phyloP scores from a whole-genome alignment of 2,329 filamentous ascomycete species.

The Apiospora kogelbergensis region DNA sequence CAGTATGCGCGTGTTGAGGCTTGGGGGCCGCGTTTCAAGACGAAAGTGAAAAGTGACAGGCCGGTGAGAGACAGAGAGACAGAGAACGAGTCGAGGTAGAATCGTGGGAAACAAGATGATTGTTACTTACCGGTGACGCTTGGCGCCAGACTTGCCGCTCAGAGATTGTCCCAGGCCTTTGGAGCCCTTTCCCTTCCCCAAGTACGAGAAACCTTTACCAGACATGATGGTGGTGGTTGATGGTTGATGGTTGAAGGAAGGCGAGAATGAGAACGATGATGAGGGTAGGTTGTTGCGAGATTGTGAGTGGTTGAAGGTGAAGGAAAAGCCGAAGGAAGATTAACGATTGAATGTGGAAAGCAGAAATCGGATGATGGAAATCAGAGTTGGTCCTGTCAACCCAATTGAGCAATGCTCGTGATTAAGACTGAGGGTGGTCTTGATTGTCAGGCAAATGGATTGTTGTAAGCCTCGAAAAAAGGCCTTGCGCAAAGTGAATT shows the following conservation, averaged over 20 bases:
- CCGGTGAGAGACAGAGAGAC: not conserved
- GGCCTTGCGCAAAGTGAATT: not conserved
- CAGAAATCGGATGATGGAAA: not conserved
- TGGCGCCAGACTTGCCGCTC: conserved; percentile 14
- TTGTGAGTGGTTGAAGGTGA: not conserved
- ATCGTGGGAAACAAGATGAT: not conserved
- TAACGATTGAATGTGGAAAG: not conserved
- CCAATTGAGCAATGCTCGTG: not conserved
- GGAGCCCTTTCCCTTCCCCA: conserved; percentile 11
- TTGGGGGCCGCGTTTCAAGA: not conserved
- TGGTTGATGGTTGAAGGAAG: not conserved
- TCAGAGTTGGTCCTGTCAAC: not conserved
- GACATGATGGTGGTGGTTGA: not conserved
- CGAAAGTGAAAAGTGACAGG: not conserved
- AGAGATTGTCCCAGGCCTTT: conserved; percentile 11
- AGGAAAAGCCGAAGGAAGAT: not conserved
- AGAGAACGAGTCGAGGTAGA: not conserved
- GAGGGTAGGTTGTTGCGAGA: not conserved
- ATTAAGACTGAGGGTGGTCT: not conserved
- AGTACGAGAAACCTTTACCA: not conserved
- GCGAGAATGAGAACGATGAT: no score
- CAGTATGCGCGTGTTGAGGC: not conserved
- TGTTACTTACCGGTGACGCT: conserved; percentile 15
- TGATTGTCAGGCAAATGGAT: not conserved
- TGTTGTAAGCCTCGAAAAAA: no score